Conservation (phyloP, 169 alveolate species). For the Eimeria maxima region DNA sequence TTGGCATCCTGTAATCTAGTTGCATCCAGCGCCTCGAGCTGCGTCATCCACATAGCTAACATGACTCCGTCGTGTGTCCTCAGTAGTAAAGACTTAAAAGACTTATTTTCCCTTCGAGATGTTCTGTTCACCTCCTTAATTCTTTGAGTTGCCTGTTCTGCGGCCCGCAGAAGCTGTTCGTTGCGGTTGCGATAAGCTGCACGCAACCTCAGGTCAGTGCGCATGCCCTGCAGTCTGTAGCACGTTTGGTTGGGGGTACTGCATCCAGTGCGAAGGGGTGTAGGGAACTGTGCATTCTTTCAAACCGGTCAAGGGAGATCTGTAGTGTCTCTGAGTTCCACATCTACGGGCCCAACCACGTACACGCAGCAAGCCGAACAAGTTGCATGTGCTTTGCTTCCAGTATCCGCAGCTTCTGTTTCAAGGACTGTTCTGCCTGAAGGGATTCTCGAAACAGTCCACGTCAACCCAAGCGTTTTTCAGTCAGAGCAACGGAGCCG, state of each 20-base stretch:
- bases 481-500: neutral
- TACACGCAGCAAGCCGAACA: constrained; percentile 70
- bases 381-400: constrained; percentile 61
- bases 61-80: neutral
- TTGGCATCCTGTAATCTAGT: neutral
- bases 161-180: constrained; percentile 38
- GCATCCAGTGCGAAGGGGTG: neutral
- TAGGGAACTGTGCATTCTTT: neutral
- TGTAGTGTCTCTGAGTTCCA: neutral
- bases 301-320: neutral
- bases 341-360: neutral
- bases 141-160: constrained; percentile 38
- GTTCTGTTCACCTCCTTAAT: neutral
- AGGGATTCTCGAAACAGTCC: neutral
- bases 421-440: constrained; percentile 30
- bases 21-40: constrained; percentile 68
- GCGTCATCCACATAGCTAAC: neutral
- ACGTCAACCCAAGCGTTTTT: neutral
- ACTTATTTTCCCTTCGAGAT: neutral
- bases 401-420: constrained; percentile 45
- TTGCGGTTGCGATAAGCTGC: constrained; percentile 67
- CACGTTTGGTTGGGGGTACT: neutral
- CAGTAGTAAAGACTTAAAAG: neutral
- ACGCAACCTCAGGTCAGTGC: constrained; percentile 21
- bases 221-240: neutral